A percentile compares a stretch with the other conserved stretches of the same genome.
Conservation (phyloP, 1,139 yeast species). For the Sugiyamaella xylanicola region DNA sequence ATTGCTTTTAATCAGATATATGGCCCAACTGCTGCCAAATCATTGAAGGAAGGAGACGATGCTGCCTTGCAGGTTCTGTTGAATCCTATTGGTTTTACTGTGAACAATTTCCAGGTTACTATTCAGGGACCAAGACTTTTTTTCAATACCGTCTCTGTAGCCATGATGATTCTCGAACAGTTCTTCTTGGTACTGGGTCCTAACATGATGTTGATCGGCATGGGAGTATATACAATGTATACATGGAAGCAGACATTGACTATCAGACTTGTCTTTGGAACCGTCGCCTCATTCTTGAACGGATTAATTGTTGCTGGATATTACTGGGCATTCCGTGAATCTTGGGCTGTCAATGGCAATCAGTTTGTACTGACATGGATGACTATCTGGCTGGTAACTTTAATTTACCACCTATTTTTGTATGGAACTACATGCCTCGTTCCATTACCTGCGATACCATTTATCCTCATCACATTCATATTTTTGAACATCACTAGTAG, state of each 20-base stretch:
- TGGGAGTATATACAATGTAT: slow-evolving; percentile 10
- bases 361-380: slow-evolving; percentile 30
- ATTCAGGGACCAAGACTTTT: slow-evolving; percentile 22
- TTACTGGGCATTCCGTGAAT: slow-evolving; percentile 29
- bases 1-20: slow-evolving; percentile 11
- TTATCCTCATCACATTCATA: slow-evolving; percentile 24
- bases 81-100: slow-evolving; percentile 21
- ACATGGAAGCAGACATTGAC: background rate
- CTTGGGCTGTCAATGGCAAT: slow-evolving; percentile 27
- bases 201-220: slow-evolving; percentile 16
- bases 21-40: slow-evolving; percentile 15
- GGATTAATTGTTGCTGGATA: slow-evolving; percentile 23
- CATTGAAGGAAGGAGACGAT: slow-evolving; percentile 9
- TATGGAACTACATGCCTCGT: slow-evolving; percentile 17
- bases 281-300: slow-evolving; percentile 15
- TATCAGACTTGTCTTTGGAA: slow-evolving; percentile 8
- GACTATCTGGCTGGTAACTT: slow-evolving; percentile 21
- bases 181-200: slow-evolving; percentile 26
- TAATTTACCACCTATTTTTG: slow-evolving; percentile 13
- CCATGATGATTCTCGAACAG: slow-evolving; percentile 25
- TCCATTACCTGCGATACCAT: slow-evolving; percentile 24
- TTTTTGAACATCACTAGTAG: slow-evolving; percentile 23
- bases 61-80: slow-evolving; percentile 16
- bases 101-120: slow-evolving; percentile 23
- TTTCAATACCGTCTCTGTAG: slow-evolving; percentile 25